Conservation (phyloP, 768 basidiomycete species). For the Candolleomyces aberdarensis region DNA sequence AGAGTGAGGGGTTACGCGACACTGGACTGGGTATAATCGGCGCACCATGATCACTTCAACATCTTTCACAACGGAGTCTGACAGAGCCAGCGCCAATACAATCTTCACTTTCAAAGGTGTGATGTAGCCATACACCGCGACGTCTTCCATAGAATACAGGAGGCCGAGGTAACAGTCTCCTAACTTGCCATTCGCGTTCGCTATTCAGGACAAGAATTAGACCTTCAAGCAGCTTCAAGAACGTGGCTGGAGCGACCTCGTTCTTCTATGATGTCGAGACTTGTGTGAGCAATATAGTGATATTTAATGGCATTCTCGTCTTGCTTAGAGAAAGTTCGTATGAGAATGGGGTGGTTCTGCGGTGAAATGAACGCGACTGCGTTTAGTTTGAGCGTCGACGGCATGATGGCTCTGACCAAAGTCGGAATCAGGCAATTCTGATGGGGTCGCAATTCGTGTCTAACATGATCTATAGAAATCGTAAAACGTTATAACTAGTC, state of each 20-base stretch:
- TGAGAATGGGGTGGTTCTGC: constrained; percentile 77
- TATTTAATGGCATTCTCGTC: constrained; percentile 67
- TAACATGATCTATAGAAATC: no score
- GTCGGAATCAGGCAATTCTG: no score
- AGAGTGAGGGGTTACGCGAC: not conserved
- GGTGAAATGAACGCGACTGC: constrained; percentile 86
- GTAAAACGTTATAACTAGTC: not conserved
- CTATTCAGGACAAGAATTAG: constrained; percentile 20
- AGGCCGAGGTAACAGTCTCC: constrained; percentile 83
- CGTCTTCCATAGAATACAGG: constrained; percentile 88
- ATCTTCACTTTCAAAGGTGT: constrained; percentile 89
- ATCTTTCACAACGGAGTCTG: constrained; percentile 80
- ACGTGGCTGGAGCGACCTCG: constrained; percentile 54
- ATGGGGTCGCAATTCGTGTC: no score
- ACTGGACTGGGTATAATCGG: not conserved
- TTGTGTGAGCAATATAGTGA: constrained; percentile 89
- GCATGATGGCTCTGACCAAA: constrained; percentile 25
- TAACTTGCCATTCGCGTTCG: constrained; percentile 53
- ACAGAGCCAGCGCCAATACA: constrained; percentile 72
- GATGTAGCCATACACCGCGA: constrained; percentile 89
- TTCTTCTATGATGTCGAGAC: constrained; percentile 89
- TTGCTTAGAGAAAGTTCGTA: constrained; percentile 65
- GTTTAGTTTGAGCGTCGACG: constrained; percentile 66
- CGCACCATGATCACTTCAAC: constrained; percentile 73
- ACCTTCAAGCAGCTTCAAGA: not conserved